Evolutionary conservation across 768 basidiomycete genomes (phyloP).

Genomic region (Phanerochaete carnosa): DNA sequence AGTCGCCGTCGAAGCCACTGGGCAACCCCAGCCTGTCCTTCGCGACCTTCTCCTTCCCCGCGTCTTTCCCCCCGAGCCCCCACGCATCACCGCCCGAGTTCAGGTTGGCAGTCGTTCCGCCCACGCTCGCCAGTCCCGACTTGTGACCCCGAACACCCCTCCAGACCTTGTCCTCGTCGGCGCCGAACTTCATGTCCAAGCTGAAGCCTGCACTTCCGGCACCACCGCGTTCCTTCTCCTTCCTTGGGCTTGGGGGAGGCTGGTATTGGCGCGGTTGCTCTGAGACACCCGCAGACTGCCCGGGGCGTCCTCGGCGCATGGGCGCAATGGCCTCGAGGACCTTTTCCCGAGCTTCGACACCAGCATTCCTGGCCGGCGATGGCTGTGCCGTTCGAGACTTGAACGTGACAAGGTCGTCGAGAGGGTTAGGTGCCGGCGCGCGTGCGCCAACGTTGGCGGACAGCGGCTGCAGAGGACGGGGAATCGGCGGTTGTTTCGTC

Average conservation of each 20-base stretch:
- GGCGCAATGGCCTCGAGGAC: conserved; percentile 79
- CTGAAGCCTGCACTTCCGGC: conserved; percentile 4
- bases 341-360: conserved; percentile 69
- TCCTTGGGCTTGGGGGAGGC: conserved; percentile 26
- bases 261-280: conserved; percentile 4
- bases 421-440: conserved; percentile 14
- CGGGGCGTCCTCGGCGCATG: conserved; percentile 69
- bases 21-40: conserved; percentile 7
- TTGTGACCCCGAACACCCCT: conserved; percentile 21
- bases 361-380: conserved; percentile 41
- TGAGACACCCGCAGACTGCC: conserved; percentile 12
- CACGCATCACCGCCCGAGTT: conserved; percentile 28
- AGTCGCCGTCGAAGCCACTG: conserved; percentile 23
- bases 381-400: conserved; percentile 23
- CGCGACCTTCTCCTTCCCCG: conserved; percentile 1
- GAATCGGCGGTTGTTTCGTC: conserved; percentile 43
- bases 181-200: conserved; percentile 25
- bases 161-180: conserved; percentile 27
- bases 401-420: conserved; percentile 39
- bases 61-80: conserved; percentile 17
- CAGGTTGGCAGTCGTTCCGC: conserved; percentile 9
- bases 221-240: conserved; percentile 13
- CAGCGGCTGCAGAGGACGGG: conserved; percentile 29
- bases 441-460: conserved; percentile 20
- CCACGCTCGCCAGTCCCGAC: conserved; percentile 23